Conservation (phyloP, 1,284 basidiomycete genomes). For the Papiliotrema flavescens region DNA sequence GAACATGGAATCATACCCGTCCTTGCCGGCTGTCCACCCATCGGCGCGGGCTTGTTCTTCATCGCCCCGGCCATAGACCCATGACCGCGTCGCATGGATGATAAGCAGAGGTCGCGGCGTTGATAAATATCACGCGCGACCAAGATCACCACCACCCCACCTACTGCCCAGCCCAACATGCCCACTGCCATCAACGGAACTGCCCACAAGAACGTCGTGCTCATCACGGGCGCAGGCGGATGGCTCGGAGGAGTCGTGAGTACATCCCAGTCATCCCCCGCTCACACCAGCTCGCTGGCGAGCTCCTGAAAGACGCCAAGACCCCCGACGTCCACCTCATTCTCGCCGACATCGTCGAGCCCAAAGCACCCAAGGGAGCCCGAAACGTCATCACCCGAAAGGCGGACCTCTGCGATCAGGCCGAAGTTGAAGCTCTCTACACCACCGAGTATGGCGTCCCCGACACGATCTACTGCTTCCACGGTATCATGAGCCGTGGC, state of each 20-base stretch:
- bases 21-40: too few species aligned
- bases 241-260: slow-evolving; percentile 43
- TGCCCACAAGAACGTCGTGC: slow-evolving; percentile 25
- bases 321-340: slow-evolving; percentile 45
- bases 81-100: too few species aligned
- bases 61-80: too few species aligned
- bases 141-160: background rate
- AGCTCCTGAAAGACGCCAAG: slow-evolving; percentile 37
- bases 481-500: slow-evolving; percentile 63
- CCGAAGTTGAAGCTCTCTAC: slow-evolving; percentile 51
- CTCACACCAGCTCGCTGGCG: slow-evolving; percentile 28
- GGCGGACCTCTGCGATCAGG: slow-evolving; percentile 54
- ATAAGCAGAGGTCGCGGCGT: too few species aligned
- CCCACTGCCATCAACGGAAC: slow-evolving; percentile 6
- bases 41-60: too few species aligned
- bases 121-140: too few species aligned
- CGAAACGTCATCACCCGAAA: slow-evolving; percentile 51
- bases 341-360: slow-evolving; percentile 52
- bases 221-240: slow-evolving; percentile 43
- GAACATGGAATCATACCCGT: too few species aligned
- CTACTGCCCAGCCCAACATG: background rate
- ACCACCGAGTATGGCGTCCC: slow-evolving; percentile 39
- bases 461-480: slow-evolving; percentile 55
- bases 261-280: background rate
- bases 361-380: slow-evolving; percentile 50